phyloP scores from a whole-genome alignment of 192 early-diverging fungal genomes.

The Entrophospora sp. region DNA sequence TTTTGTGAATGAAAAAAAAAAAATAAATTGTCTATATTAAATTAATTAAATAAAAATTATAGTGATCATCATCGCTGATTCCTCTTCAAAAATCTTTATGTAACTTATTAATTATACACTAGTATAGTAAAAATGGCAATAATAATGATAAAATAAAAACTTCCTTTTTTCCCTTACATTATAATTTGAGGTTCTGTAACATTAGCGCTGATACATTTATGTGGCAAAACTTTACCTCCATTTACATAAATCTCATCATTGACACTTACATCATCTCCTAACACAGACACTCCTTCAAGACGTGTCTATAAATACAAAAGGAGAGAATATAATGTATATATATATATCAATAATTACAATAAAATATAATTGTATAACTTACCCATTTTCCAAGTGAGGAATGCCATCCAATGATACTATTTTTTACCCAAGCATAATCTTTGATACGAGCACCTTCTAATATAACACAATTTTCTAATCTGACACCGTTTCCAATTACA shows the following conservation, averaged over 20 bases:
- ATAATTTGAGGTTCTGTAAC: slow-evolving; percentile 89
- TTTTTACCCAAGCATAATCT: slow-evolving; percentile 85
- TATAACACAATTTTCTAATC: slow-evolving; percentile 79
- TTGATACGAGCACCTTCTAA: slow-evolving; percentile 76
- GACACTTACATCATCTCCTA: slow-evolving; percentile 95
- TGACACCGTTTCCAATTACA: slow-evolving; percentile 87
- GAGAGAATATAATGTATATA: no score
- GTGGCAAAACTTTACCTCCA: slow-evolving; percentile 92
- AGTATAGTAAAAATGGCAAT: no score
- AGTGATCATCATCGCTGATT: no score
- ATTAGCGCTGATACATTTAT: slow-evolving; percentile 84
- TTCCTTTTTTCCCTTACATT: no score
- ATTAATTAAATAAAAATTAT: no score
- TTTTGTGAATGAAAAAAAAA: no score
- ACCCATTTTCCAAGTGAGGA: slow-evolving; percentile 88
- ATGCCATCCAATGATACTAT: slow-evolving; percentile 91
- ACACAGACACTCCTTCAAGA: slow-evolving; percentile 83
- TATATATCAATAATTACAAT: background rate
- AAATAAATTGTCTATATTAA: no score
- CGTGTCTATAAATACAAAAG: slow-evolving; percentile 43
- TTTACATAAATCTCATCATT: slow-evolving; percentile 90
- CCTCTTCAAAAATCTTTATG: no score
- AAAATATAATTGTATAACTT: slow-evolving; percentile 20
- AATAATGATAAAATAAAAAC: no score
- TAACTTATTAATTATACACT: no score